Evolutionary conservation across 23 red algal species (phyloP).

Genomic region (Pyropia yezoensis): DNA sequence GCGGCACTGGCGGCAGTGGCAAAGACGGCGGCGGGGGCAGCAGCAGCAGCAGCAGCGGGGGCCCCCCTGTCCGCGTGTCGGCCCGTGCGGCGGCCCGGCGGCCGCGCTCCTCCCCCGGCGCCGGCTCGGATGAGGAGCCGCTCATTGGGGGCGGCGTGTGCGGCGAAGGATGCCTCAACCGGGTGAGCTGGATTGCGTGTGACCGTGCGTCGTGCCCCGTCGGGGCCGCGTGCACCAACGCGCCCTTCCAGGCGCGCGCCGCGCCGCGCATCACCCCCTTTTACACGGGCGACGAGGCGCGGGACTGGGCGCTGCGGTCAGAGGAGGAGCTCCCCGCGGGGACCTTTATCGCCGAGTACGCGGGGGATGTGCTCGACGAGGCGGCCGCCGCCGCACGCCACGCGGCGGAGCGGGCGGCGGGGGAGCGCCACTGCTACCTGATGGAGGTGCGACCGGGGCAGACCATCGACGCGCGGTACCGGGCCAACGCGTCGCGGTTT

Average conservation of each 20-base stretch:
- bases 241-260: constrained; percentile 36
- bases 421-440: constrained; percentile 74
- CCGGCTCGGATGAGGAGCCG: neutral
- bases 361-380: constrained; percentile 81
- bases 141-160: neutral
- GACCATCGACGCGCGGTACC: constrained; percentile 67
- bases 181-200: constrained; percentile 46
- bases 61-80: neutral
- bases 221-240: constrained; percentile 26
- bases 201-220: constrained; percentile 26
- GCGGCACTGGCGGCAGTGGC: neutral
- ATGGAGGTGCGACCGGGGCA: constrained; percentile 72
- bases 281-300: constrained; percentile 45
- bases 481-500: constrained; percentile 74
- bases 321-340: constrained; percentile 36
- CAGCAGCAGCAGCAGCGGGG: neutral
- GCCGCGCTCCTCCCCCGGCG: neutral
- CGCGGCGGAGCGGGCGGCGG: constrained; percentile 14
- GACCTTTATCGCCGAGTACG: constrained; percentile 82
- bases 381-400: constrained; percentile 37
- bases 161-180: constrained; percentile 32
- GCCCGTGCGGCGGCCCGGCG: neutral
- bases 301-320: constrained; percentile 67
- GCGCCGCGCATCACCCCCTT: constrained; percentile 47
- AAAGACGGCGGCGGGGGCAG: neutral